Base-by-base conservation (phyloP, 805 yeast species). In the Suhomyces canberraensis region DNA sequence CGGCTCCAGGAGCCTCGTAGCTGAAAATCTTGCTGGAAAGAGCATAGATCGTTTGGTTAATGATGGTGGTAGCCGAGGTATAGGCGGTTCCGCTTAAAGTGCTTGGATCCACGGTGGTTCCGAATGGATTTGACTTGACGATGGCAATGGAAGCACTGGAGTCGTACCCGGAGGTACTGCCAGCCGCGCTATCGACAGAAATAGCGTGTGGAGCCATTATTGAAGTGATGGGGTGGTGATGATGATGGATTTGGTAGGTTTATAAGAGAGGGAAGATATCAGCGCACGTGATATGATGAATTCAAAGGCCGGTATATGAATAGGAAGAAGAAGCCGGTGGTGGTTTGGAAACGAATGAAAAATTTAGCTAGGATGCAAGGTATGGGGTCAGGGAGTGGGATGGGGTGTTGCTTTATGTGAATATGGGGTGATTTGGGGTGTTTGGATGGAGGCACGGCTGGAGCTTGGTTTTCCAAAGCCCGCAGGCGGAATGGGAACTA, bases 1-100 rank as follows among this genome's bases (percentile, higher is more conserved):
- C 71, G 37, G 78, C 76, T n/a, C 79, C 81, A 28, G 78, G 66
- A 11, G 88, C 72, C 46, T 81, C 79, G 61, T 83, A 90, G 41
- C 81, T 73, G 65, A 86, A 86, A 44, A 84, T 69, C 44, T 74
- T 71, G 41, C 71, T 58, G 28, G 71, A 69, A 39, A 71, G 53
- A 42, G 75, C 54, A 51, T 78, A 80, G 20, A 81, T 54, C 4
- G 82, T 69, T 38, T 81, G 76, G 37, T 70, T 61, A 42, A 81
- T 66, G 22, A 79, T 62, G 33, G 78, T 71, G 33, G 67, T 64
- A 11, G 85, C 78, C 16, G 81, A 69, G 16, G 79, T 71, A 50
- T 78, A 75, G 24, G 63, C 66, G 9, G 73, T 56, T 29, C 73
- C 76, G 31, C 63, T 66, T 30, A 80, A 51, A 25, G 66, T 60